Base-by-base conservation (phyloP, 805 yeast genomes). In the Starmerella khaoyaiensis region DNA sequence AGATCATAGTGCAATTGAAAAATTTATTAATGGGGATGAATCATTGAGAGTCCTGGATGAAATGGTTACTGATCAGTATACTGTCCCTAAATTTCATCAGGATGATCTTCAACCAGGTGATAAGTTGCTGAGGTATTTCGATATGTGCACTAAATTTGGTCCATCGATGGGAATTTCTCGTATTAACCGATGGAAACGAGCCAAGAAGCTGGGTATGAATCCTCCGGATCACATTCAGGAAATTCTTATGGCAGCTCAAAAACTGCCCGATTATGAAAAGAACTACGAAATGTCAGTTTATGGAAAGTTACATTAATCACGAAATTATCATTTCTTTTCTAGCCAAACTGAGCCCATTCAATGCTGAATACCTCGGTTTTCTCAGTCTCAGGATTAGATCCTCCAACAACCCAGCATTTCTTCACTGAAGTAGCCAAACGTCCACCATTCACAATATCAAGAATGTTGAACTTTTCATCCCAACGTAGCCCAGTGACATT, bases 261-360 rank as follows among this genome's bases (percentile, higher is more conserved):
- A 16, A 10, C 8, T 23, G n/a, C 31, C 31, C 1, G 29, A 36
- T n/a, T 40, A 36, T 19, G 16, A n/a, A 4, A 31, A 20, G 5
- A 14, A 35, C 50, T 42, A 33, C 28, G 35, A 38, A 19, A 38
- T 41, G 45, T 44, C 47, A 1, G 28, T 44, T 15, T 41, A 37
- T 33, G 46, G 46, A n/a, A n/a, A 8, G 1, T 31, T 42, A 10
- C 28, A 30, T 15, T 35, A 14, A 38, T 4, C 5, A 10, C 4
- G 22, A 7, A 26, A 18, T 5, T 21, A 19, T n/a, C 9, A n/a
- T n/a, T n/a, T n/a, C n/a, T n/a, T n/a, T 4, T 5, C 19, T 44
- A 83, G 40, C 95, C 96, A 61, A 87, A 87, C 0, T 95, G 96
- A 0, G 97, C 84, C 98, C 98, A 87, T 59, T 87, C 95, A 2